A percentile compares a stretch with the other conserved stretches of the same genome.
Evolutionary conservation across 2,329 filamentous ascomycete species (phyloP).

Genomic region (Aspergillus ochraceus): DNA sequence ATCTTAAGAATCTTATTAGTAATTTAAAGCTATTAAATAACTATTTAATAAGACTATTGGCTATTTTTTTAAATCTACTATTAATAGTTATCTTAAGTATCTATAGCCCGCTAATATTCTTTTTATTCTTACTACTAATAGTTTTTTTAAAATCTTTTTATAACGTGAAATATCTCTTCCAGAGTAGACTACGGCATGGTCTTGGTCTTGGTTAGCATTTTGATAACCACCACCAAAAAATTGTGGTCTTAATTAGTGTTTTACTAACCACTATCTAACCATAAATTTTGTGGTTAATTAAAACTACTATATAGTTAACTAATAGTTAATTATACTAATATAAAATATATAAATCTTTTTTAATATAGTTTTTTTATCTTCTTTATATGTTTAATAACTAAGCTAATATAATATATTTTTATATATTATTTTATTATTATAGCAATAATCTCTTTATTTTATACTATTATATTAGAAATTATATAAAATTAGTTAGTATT

Average conservation of each 20-base stretch:
- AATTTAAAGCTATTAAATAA: no score
- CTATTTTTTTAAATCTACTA: no score
- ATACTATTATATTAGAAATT: neutral
- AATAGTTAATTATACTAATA: neutral
- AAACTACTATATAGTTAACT: neutral
- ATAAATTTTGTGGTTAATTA: neutral
- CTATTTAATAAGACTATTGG: no score
- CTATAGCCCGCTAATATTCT: no score
- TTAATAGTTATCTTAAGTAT: no score
- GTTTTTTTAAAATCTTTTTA: no score
- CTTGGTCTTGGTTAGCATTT: neutral
- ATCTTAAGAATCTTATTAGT: no score
- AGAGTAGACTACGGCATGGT: neutral
- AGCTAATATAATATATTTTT: neutral
- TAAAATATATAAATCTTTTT: neutral
- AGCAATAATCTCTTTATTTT: neutral
- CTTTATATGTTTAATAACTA: neutral
- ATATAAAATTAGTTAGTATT: neutral
- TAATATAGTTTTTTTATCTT: neutral
- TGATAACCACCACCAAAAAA: neutral
- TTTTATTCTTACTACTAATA: no score
- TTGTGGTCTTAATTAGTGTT: neutral
- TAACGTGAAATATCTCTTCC: no score
- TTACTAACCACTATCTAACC: neutral
- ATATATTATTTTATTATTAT: neutral